Conservation (phyloP, 164 flowering plant species). For the Nymphaea colorata region DNA sequence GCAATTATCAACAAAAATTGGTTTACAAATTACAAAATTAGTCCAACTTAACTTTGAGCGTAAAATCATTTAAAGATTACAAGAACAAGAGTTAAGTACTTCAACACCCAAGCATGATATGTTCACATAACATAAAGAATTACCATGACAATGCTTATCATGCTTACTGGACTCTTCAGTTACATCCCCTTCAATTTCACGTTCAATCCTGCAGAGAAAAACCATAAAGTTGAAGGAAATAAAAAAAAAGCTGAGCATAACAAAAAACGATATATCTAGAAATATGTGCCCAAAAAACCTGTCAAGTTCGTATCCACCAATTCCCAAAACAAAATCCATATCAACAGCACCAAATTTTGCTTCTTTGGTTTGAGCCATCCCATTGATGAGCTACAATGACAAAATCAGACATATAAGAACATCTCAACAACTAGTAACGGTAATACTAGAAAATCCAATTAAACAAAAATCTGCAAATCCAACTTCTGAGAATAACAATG, state of each 20-base stretch:
- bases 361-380: constrained; percentile 68
- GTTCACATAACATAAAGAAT: neutral
- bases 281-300: constrained; percentile 29
- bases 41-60: neutral
- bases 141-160: constrained; percentile 38
- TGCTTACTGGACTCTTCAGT: constrained; percentile 25
- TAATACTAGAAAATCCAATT: neutral
- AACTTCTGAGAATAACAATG: neutral
- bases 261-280: neutral
- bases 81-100: neutral
- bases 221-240: neutral
- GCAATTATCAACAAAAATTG: neutral
- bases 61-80: neutral
- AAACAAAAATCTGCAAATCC: neutral
- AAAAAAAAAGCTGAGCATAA: neutral
- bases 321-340: constrained; percentile 86
- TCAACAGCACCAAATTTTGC: constrained; percentile 82
- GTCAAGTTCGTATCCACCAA: constrained; percentile 97
- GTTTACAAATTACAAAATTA: neutral
- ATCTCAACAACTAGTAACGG: neutral
- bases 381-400: constrained; percentile 63
- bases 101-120: neutral
- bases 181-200: constrained; percentile 44
- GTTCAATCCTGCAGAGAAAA: constrained; percentile 51
- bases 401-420: neutral